phyloP scores from a whole-genome alignment of 306 rosid species.

The Nissolia schottii region DNA sequence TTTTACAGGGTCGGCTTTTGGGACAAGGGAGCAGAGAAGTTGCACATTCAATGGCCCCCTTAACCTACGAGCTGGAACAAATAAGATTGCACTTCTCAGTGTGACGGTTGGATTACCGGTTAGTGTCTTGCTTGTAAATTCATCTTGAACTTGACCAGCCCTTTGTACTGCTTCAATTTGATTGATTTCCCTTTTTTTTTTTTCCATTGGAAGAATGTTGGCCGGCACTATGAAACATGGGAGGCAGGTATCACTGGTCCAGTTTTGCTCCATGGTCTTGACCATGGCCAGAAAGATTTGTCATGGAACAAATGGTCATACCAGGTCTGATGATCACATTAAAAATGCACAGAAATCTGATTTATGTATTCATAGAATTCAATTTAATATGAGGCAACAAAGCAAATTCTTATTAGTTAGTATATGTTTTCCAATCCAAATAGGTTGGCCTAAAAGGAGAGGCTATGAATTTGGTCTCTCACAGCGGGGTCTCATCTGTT shows the following conservation, averaged over 20 bases:
- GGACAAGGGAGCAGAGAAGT: slow-evolving; percentile 65
- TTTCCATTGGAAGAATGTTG: slow-evolving; percentile 48
- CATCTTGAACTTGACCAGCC: background rate
- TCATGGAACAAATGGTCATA: slow-evolving; percentile 79
- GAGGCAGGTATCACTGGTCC: slow-evolving; percentile 79
- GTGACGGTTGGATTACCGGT: slow-evolving; percentile 91
- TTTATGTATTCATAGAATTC: background rate
- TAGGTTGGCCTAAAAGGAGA: slow-evolving; percentile 95
- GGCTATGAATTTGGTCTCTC: slow-evolving; percentile 56
- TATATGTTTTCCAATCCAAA: background rate
- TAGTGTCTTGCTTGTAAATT: slow-evolving; percentile 27
- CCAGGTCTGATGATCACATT: slow-evolving; percentile 46
- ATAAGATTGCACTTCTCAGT: slow-evolving; percentile 83
- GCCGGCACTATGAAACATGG: slow-evolving; percentile 80
- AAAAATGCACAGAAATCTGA: background rate
- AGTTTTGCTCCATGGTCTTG: slow-evolving; percentile 69
- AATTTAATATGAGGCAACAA: background rate
- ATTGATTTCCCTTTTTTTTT: background rate
- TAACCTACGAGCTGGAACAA: slow-evolving; percentile 65
- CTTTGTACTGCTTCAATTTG: background rate
- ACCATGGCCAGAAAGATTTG: slow-evolving; percentile 60
- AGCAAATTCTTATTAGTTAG: background rate
- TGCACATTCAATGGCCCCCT: slow-evolving; percentile 65
- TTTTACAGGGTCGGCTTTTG: slow-evolving; percentile 79
- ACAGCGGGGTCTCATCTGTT: slow-evolving; percentile 45